Evolutionary conservation across 805 yeast species (phyloP), one percentile per base, ranked within the genome.

Genomic region (Candida succiphila): DNA sequence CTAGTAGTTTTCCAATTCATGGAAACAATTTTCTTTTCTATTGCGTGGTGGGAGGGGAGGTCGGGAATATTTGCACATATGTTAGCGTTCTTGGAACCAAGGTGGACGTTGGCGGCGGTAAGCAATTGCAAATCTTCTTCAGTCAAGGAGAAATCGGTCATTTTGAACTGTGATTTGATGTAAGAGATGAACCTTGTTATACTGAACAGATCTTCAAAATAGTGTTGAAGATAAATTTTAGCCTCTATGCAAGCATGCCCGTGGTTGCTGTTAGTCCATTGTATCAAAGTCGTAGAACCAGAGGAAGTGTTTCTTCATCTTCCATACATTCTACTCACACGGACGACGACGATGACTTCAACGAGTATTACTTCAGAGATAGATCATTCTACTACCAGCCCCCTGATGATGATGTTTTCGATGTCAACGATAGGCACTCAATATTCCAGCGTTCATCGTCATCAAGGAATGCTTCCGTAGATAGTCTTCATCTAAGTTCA

Each of bases 11-110:
- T n/a, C n/a, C n/a, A n/a, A n/a, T n/a, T n/a, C n/a, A n/a, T n/a
- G n/a, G n/a, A n/a, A n/a, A n/a, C n/a, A n/a, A n/a, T n/a, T n/a
- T n/a, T n/a, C n/a, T n/a, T n/a, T n/a, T n/a, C n/a, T n/a, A n/a
- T n/a, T n/a, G n/a, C n/a, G n/a, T n/a, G n/a, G n/a, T n/a, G n/a
- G n/a, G n/a, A n/a, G n/a, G n/a, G n/a, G n/a, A n/a, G n/a, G n/a
- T n/a, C n/a, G n/a, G n/a, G n/a, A n/a, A n/a, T n/a, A n/a, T n/a
- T n/a, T n/a, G n/a, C n/a, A 77, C 88, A 71, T 79, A 83, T 94
- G 77, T 88, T 96, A 69, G 89, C 94, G 86, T 92, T 92, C 86
- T 92, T 92, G 67, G 97, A 80, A 71, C 98, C 98, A 68, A 92
- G 82, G 78, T 92, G 98, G 61, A 80, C 85, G 86, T 89, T 89